Conservation (phyloP, 1,139 yeast genomes). For the Blastobotrys ciferrii region DNA sequence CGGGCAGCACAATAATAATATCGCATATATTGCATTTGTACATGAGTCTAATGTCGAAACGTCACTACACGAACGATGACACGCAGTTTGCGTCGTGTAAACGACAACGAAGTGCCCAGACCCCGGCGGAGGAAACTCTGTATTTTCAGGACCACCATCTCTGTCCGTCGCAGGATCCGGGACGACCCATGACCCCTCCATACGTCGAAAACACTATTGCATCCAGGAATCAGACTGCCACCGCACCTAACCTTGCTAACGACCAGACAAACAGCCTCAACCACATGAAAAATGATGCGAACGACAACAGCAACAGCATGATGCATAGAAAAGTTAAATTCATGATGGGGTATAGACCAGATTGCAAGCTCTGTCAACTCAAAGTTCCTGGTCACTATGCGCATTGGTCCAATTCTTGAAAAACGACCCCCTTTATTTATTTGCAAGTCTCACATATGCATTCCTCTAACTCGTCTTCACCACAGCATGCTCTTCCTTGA, state of each 20-base stretch:
- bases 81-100: background rate
- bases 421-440: constrained; percentile 1
- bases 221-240: background rate
- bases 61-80: background rate
- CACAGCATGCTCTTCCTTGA: too few species aligned
- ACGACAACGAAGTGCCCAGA: background rate
- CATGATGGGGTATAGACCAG: constrained; percentile 24
- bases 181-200: background rate
- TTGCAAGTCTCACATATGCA: background rate
- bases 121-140: background rate
- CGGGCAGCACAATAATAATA: too few species aligned
- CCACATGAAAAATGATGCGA: too few species aligned
- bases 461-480: background rate
- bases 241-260: background rate
- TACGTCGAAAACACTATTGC: background rate
- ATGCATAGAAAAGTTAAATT: constrained; percentile 9
- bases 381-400: constrained; percentile 27
- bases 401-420: constrained; percentile 17
- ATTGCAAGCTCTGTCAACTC: constrained; percentile 23
- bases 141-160: background rate
- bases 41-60: background rate
- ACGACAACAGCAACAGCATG: too few species aligned
- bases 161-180: background rate
- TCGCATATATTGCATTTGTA: too few species aligned
- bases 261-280: too few species aligned